phyloP scores from a whole-genome alignment of 768 basidiomycete species.

The Clathrus columnatus region DNA sequence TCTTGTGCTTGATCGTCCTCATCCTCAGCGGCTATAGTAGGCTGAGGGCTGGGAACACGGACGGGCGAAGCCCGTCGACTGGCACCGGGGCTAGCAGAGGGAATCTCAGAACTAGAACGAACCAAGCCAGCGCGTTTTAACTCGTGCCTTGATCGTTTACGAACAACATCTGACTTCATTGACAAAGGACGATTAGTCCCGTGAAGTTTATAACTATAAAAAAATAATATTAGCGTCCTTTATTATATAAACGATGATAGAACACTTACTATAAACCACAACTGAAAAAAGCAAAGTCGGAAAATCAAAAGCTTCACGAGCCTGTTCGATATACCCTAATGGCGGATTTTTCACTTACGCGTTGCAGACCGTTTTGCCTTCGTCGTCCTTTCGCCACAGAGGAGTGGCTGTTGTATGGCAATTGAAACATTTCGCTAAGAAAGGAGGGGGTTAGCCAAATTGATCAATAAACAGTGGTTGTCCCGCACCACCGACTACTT shows the following conservation, averaged over 20 bases:
- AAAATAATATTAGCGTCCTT: constrained; percentile 12
- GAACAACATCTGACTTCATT: constrained; percentile 87
- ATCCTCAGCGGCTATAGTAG: neutral
- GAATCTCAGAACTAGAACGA: constrained; percentile 45
- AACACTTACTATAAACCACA: constrained; percentile 65
- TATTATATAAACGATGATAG: neutral
- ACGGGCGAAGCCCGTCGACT: constrained; percentile 65
- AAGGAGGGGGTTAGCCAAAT: neutral
- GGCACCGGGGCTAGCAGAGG: constrained; percentile 66
- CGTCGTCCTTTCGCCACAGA: constrained; percentile 85
- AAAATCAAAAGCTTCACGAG: neutral
- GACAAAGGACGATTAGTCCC: constrained; percentile 80
- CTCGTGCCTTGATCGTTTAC: constrained; percentile 78
- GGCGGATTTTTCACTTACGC: constrained; percentile 45
- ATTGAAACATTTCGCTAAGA: constrained; percentile 67
- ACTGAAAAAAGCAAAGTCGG: constrained; percentile 27
- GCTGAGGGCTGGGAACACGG: constrained; percentile 9
- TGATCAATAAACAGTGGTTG: neutral
- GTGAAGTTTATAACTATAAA: constrained; percentile 63
- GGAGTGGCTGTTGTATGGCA: constrained; percentile 86
- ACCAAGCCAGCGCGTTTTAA: constrained; percentile 48
- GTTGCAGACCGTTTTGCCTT: constrained; percentile 86
- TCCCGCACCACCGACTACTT: constrained; percentile 6
- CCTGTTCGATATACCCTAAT: neutral
- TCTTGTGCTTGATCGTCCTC: constrained; percentile 6